phyloP scores from a whole-genome alignment of 305 asterid species.

The Fraxinus sp. region DNA sequence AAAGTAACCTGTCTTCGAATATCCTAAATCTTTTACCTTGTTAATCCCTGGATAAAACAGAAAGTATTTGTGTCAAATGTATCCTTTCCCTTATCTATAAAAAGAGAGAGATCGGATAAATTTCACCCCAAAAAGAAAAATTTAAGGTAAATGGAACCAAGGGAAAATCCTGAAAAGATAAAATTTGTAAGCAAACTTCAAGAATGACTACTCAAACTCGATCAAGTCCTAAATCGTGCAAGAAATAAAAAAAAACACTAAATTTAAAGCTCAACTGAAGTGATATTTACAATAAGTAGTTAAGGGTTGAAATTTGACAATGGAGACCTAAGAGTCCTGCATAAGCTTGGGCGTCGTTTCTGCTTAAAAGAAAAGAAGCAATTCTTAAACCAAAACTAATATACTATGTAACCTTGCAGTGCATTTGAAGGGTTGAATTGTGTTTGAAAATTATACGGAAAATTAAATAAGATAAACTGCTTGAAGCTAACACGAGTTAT shows the following conservation, averaged over 20 bases:
- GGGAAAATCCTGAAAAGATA: background rate
- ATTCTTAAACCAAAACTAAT: background rate
- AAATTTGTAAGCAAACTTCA: background rate
- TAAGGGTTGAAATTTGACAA: background rate
- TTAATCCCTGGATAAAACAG: too few species aligned
- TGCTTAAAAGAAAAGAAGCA: background rate
- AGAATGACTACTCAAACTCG: constrained; percentile 10
- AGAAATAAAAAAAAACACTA: constrained; percentile 11
- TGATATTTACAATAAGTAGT: constrained; percentile 4
- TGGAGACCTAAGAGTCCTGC: background rate
- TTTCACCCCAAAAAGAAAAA: background rate
- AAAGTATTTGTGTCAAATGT: too few species aligned
- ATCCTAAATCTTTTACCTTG: too few species aligned
- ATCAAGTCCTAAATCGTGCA: constrained; percentile 40
- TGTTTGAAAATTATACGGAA: background rate
- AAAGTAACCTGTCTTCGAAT: too few species aligned
- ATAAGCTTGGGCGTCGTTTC: background rate
- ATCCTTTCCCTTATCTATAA: background rate
- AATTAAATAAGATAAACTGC: background rate
- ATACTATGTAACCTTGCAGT: background rate
- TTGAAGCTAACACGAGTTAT: background rate
- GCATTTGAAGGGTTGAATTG: background rate
- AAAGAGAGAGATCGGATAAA: background rate
- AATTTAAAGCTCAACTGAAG: constrained; percentile 33
- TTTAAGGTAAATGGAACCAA: too few species aligned